Percentiles rank a stretch among this genome's conserved stretches.
phyloP scores from a whole-genome alignment of 1,284 basidiomycete species.

The Cystobasidium pallidum region DNA sequence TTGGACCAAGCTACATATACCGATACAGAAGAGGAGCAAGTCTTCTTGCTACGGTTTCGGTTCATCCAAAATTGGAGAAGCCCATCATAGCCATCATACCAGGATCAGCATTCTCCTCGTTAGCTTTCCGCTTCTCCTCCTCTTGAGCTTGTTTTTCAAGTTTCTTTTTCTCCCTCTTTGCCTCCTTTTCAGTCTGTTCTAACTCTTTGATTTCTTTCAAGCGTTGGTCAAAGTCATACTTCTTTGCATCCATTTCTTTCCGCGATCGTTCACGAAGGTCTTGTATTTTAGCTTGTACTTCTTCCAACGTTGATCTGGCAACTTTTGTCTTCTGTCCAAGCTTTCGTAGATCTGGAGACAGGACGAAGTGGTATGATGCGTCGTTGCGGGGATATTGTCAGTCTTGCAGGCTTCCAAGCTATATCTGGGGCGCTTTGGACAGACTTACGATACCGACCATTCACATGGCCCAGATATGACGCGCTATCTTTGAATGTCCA shows the following conservation, averaged over 20 bases:
- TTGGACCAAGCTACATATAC: background rate
- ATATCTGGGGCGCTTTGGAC: slow-evolving; percentile 16
- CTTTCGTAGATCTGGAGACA: slow-evolving; percentile 72
- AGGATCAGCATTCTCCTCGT: slow-evolving; percentile 44
- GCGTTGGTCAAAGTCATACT: slow-evolving; percentile 89
- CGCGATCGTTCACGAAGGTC: slow-evolving; percentile 82
- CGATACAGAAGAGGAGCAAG: background rate
- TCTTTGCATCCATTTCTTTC: slow-evolving; percentile 75
- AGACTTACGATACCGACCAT: slow-evolving; percentile 83
- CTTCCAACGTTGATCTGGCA: slow-evolving; percentile 82
- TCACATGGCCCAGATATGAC: slow-evolving; percentile 94
- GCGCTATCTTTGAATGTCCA: slow-evolving; percentile 91
- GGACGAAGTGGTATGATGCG: background rate
- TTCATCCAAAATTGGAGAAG: slow-evolving; percentile 35
- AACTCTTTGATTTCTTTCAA: slow-evolving; percentile 78
- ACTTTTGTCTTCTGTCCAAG: slow-evolving; percentile 94
- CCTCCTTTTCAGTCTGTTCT: slow-evolving; percentile 73
- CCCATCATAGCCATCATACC: slow-evolving; percentile 46
- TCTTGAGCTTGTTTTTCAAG: slow-evolving; percentile 55
- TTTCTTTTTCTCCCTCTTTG: slow-evolving; percentile 52
- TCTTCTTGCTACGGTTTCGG: background rate
- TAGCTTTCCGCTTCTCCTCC: slow-evolving; percentile 34
- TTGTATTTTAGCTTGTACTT: slow-evolving; percentile 88
- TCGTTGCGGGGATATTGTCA: background rate
- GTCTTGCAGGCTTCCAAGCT: background rate